Percentiles rank a stretch among this genome's conserved stretches.
phyloP scores from a whole-genome alignment of 495 filamentous ascomycete genomes.

The Tuber melanosporum region DNA sequence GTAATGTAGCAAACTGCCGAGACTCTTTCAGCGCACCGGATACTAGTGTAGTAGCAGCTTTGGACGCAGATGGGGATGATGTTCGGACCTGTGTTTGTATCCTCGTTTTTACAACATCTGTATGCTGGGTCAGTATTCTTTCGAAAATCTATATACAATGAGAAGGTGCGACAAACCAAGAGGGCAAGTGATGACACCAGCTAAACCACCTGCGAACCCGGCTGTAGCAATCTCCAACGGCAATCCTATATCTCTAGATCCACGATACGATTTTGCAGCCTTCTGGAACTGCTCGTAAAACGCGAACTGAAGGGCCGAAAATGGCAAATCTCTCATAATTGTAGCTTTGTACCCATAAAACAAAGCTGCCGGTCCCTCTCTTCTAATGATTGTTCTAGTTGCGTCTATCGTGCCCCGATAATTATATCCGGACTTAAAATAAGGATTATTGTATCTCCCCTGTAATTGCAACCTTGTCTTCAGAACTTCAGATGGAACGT shows the following conservation, averaged over 20 bases:
- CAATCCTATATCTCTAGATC: constrained; percentile 65
- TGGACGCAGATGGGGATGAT: constrained; percentile 30
- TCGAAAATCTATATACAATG: not conserved
- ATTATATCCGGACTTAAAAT: constrained; percentile 88
- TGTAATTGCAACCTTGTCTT: constrained; percentile 94
- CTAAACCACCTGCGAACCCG: constrained; percentile 85
- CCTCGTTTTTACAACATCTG: constrained; percentile 91
- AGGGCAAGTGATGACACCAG: constrained; percentile 88
- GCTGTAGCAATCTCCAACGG: constrained; percentile 81
- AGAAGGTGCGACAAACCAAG: constrained; percentile 45
- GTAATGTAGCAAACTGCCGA: constrained; percentile 25
- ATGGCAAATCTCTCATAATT: constrained; percentile 88
- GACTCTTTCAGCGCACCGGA: constrained; percentile 5
- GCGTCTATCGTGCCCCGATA: constrained; percentile 77
- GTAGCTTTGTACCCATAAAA: constrained; percentile 95
- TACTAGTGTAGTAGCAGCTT: constrained; percentile 21
- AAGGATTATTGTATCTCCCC: constrained; percentile 88
- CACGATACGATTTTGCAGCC: constrained; percentile 67
- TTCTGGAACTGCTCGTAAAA: constrained; percentile 93
- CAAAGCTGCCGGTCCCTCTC: constrained; percentile 74
- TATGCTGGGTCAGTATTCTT: not conserved
- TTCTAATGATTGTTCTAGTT: constrained; percentile 68
- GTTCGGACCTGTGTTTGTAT: constrained; percentile 87
- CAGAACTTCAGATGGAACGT: constrained; percentile 92
- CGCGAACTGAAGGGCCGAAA: constrained; percentile 91